Evolutionary conservation across 805 yeast species (phyloP).

Genomic region (Yamadazyma scolyti): DNA sequence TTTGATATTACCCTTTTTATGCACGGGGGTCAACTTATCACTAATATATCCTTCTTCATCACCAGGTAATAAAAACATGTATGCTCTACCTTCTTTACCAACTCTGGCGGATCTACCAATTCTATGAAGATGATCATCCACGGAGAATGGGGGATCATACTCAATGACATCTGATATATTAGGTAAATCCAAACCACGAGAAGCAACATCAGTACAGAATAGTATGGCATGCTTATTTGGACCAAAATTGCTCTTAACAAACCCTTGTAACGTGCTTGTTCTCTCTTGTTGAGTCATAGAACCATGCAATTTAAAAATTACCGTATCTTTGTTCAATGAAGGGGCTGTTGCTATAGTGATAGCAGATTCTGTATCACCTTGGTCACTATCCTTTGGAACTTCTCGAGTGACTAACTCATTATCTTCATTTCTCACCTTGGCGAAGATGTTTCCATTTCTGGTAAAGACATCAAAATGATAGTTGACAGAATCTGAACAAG

Average conservation of each 20-base stretch:
- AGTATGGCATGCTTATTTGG: conserved; percentile 59
- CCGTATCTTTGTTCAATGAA: conserved; percentile 37
- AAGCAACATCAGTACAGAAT: conserved; percentile 96
- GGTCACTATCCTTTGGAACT: conserved; percentile 17
- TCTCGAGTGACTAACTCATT: conserved; percentile 7
- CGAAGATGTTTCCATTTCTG: conserved; percentile 46
- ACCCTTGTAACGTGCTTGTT: conserved; percentile 68
- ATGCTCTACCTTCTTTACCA: conserved; percentile 79
- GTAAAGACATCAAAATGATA: conserved; percentile 80
- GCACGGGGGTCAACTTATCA: conserved; percentile 38
- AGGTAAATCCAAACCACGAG: conserved; percentile 94
- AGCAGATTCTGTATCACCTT: conserved; percentile 16
- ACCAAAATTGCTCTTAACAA: conserved; percentile 36
- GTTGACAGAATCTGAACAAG: conserved; percentile 96
- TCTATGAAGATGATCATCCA: conserved; percentile 94
- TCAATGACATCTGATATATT: conserved; percentile 82
- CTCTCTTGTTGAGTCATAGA: conserved; percentile 82
- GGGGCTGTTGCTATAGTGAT: conserved; percentile 54
- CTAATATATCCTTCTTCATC: conserved; percentile 81
- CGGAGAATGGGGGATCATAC: conserved; percentile 90
- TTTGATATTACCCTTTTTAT: conserved; percentile 34
- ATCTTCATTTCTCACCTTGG: conserved; percentile 27
- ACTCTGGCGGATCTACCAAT: conserved; percentile 98
- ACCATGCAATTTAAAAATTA: conserved; percentile 78
- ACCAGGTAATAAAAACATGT: conserved; percentile 82